Percentiles rank a stretch among this genome's conserved stretches.
Evolutionary conservation across 164 flowering plant genomes (phyloP).

Genomic region (Magnolia kwangsiensis): DNA sequence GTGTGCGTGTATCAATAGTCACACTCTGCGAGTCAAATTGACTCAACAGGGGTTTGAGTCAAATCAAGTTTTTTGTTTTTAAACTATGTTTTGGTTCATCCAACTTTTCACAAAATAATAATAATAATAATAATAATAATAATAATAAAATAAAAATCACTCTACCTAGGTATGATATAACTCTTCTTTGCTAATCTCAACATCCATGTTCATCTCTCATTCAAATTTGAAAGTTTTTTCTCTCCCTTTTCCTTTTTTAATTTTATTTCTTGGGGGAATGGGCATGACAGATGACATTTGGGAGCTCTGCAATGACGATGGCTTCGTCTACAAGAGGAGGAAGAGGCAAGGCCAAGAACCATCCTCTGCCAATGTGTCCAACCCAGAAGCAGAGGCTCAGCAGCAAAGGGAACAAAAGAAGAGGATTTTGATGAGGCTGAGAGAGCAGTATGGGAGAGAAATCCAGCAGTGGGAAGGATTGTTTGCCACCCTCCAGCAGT

Average conservation of each 20-base stretch:
- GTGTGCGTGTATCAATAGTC: too few species aligned
- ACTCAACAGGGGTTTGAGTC: too few species aligned
- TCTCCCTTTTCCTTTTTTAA: neutral
- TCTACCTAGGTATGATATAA: too few species aligned
- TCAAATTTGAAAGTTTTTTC: too few species aligned
- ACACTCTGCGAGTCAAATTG: too few species aligned
- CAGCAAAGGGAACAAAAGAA: slow-evolving; percentile 39
- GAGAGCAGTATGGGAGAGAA: slow-evolving; percentile 44
- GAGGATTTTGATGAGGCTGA: slow-evolving; percentile 40
- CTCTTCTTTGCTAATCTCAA: too few species aligned
- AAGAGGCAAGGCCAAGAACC: slow-evolving; percentile 28
- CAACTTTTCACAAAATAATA: too few species aligned
- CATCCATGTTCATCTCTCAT: too few species aligned
- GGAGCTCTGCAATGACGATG: slow-evolving; percentile 74
- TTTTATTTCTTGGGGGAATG: neutral
- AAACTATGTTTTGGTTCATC: too few species aligned
- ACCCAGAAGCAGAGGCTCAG: slow-evolving; percentile 32
- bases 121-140: too few species aligned
- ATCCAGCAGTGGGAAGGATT: slow-evolving; percentile 56
- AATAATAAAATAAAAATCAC: too few species aligned
- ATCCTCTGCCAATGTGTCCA: slow-evolving; percentile 3
- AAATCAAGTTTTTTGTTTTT: too few species aligned
- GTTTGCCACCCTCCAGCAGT: slow-evolving; percentile 43
- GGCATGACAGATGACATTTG: slow-evolving; percentile 33
- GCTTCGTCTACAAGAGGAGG: slow-evolving; percentile 65